These are phyloP conservation scores for Neurospora sp. DNA, from an alignment of 2,329 filamentous ascomycete species.

Conservation along the genomic window DNA sequence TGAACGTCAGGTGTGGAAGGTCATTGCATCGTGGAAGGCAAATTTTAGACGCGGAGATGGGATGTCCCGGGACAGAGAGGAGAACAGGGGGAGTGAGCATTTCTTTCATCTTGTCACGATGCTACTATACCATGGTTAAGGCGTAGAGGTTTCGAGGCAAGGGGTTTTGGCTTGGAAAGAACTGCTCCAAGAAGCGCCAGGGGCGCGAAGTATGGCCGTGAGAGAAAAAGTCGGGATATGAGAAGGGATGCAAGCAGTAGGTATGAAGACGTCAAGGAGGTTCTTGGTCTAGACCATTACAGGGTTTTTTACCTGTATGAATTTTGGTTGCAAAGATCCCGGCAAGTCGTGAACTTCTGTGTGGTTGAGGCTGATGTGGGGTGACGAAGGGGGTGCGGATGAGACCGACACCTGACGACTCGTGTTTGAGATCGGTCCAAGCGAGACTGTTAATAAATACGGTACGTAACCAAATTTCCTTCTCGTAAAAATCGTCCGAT, in stretches of 20 bases:
- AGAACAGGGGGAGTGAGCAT: not conserved
- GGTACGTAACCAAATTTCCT: not conserved
- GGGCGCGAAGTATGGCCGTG: not conserved
- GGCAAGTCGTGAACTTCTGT: not conserved
- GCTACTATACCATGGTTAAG: not conserved
- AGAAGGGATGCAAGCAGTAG: not conserved
- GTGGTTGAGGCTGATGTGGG: conserved; percentile 12
- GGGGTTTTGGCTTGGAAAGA: not conserved
- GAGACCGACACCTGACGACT: conserved; percentile 23
- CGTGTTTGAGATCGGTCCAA: conserved; percentile 20
- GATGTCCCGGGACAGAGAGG: not conserved
- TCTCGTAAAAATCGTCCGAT: not conserved
- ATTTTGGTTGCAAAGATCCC: not conserved
- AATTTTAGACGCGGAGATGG: not conserved
- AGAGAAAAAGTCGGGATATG: not conserved
- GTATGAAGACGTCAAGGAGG: not conserved
- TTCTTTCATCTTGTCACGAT: not conserved
- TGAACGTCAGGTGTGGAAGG: not conserved
- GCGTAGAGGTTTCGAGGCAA: not conserved
- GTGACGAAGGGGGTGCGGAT: conserved; percentile 13
- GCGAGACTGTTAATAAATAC: conserved; percentile 14
- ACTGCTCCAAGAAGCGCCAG: not conserved
- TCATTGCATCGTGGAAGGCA: not conserved
- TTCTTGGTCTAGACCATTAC: not conserved
- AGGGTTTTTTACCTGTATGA: not conserved